Evolutionary conservation across 176 grass and related monocot species (phyloP).

Genomic region (Carex parvula): DNA sequence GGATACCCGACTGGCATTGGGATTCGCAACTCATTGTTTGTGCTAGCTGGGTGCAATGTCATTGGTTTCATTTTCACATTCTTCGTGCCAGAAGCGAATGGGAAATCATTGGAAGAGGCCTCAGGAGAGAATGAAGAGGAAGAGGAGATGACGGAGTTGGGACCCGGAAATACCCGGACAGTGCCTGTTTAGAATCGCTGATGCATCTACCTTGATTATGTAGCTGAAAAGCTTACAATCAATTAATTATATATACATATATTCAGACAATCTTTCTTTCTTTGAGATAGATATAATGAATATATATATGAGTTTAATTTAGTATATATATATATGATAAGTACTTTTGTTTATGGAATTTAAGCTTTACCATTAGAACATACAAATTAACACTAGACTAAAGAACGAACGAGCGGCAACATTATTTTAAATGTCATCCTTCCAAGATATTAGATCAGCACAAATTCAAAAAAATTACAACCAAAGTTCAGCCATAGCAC

Average conservation of each 20-base stretch:
- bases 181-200: not conserved
- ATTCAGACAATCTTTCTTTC: not conserved
- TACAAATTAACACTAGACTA: not conserved
- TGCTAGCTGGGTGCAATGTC: constrained; percentile 40
- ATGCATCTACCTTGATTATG: not conserved
- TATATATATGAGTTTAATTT: not conserved
- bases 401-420: not conserved
- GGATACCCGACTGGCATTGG: constrained; percentile 40
- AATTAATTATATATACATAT: not conserved
- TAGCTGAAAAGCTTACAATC: not conserved
- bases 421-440: no score
- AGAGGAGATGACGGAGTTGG: not conserved
- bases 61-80: constrained; percentile 44
- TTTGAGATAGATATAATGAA: not conserved
- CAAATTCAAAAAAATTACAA: not conserved
- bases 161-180: constrained; percentile 11
- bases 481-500: not conserved
- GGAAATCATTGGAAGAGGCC: constrained; percentile 53
- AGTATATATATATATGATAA: not conserved
- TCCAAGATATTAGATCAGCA: not conserved
- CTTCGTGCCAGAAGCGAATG: constrained; percentile 48
- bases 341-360: not conserved
- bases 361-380: not conserved
- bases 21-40: constrained; percentile 41
- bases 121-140: constrained; percentile 49